These are phyloP conservation scores for Huntiella decipiens DNA, from an alignment of 2,329 filamentous ascomycete species.

Conservation along the genomic window DNA sequence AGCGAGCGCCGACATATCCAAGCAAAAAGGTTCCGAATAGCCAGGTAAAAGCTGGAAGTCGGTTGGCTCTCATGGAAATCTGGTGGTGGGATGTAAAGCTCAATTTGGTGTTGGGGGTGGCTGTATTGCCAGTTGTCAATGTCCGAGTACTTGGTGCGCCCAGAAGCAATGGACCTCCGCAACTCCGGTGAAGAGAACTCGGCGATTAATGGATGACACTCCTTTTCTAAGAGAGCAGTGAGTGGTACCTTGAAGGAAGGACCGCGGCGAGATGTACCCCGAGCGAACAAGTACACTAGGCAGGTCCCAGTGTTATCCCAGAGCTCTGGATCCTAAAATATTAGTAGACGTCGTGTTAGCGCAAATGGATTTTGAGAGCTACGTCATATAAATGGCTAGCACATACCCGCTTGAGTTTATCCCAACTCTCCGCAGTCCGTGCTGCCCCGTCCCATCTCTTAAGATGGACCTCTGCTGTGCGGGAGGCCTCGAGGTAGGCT, in stretches of 20 bases:
- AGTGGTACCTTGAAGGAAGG: constrained; percentile 51
- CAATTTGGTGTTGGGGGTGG: constrained; percentile 21
- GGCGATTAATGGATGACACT: constrained; percentile 42
- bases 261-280: constrained; percentile 42
- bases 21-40: constrained; percentile 58
- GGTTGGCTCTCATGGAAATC: constrained; percentile 30
- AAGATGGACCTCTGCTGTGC: constrained; percentile 15
- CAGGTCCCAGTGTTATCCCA: constrained; percentile 52
- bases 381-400: background rate
- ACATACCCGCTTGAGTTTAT: constrained; percentile 28
- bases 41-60: constrained; percentile 43
- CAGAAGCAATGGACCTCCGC: constrained; percentile 1
- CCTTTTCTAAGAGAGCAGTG: constrained; percentile 32
- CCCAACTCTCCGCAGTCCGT: constrained; percentile 26
- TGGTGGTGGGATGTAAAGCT: constrained; percentile 54
- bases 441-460: constrained; percentile 33
- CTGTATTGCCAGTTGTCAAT: constrained; percentile 18
- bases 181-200: constrained; percentile 19
- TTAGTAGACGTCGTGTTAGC: background rate
- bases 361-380: constrained; percentile 3
- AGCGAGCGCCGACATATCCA: constrained; percentile 47
- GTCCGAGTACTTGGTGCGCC: constrained; percentile 13
- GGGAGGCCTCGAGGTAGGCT: no score
- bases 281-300: constrained; percentile 47
- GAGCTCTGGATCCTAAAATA: constrained; percentile 46